These are phyloP conservation scores for Aureobasidium namibiae DNA, from an alignment of 2,329 filamentous ascomycete species.

Conservation along the genomic window DNA sequence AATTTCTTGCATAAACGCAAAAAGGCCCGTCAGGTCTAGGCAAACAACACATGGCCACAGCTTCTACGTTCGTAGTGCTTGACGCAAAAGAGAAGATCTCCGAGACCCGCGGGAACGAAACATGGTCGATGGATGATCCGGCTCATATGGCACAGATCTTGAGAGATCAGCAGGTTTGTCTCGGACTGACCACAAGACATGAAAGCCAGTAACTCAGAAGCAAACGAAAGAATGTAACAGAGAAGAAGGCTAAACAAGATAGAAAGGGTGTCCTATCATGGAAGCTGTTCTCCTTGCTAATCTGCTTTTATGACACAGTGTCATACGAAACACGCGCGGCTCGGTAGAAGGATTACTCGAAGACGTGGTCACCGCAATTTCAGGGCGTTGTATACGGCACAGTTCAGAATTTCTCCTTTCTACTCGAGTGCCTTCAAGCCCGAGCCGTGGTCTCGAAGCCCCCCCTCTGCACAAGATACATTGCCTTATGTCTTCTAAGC, in stretches of 20 bases:
- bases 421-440: too few species aligned
- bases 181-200: neutral
- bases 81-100: neutral
- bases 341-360: neutral
- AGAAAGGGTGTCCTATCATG: too few species aligned
- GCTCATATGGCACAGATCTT: neutral
- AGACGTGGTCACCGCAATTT: neutral
- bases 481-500: too few species aligned
- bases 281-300: neutral
- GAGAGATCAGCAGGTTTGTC: neutral
- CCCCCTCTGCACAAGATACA: too few species aligned
- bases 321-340: neutral
- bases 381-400: neutral
- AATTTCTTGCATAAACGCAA: neutral
- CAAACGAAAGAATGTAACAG: neutral
- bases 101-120: neutral
- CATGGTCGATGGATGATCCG: neutral
- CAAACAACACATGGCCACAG: neutral
- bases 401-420: too few species aligned
- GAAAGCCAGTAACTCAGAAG: neutral
- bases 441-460: too few species aligned
- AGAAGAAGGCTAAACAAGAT: neutral
- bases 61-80: neutral
- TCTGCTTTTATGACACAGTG: neutral
- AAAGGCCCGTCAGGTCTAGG: neutral